Percentiles rank a stretch among this genome's conserved stretches.
These are phyloP conservation scores for Amanita phalloides DNA, from an alignment of 768 basidiomycete genomes.

Conservation along the genomic window DNA sequence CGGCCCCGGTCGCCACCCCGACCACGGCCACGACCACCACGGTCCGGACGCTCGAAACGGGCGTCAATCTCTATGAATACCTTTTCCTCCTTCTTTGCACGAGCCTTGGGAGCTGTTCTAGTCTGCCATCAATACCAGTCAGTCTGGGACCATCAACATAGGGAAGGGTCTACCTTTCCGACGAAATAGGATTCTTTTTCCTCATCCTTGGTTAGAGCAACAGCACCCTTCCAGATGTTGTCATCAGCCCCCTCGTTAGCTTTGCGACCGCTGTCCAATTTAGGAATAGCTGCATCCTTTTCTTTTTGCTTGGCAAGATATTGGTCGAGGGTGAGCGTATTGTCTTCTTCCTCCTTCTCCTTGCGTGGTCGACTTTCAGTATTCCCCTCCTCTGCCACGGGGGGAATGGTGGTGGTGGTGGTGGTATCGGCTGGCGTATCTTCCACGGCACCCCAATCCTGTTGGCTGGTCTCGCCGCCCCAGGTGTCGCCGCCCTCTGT, in stretches of 20 bases:
- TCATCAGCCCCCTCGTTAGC: constrained; percentile 75
- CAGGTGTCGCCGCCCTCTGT: constrained; percentile 39
- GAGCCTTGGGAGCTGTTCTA: constrained; percentile 54
- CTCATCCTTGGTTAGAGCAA: constrained; percentile 53
- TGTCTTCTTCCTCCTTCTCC: constrained; percentile 76
- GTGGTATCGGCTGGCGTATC: neutral
- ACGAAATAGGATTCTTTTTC: constrained; percentile 77
- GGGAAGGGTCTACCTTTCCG: constrained; percentile 60
- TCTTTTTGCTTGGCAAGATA: constrained; percentile 80
- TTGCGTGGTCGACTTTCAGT: constrained; percentile 29
- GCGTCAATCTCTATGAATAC: constrained; percentile 88
- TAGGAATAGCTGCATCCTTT: constrained; percentile 51
- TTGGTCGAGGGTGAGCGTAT: constrained; percentile 89
- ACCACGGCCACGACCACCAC: constrained; percentile 43
- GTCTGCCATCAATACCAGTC: constrained; percentile 27
- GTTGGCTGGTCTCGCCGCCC: constrained; percentile 29
- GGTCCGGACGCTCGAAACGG: constrained; percentile 74
- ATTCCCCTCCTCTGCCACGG: constrained; percentile 30
- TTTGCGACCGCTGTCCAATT: constrained; percentile 66
- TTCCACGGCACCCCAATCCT: too few relatives aligned
- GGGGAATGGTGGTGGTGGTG: constrained; percentile 14
- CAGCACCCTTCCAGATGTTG: constrained; percentile 59
- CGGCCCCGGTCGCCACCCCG: constrained; percentile 23
- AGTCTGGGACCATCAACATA: neutral
- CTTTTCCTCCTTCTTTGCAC: constrained; percentile 82